A percentile compares a stretch with the other conserved stretches of the same genome.
phyloP scores from a whole-genome alignment of 2,329 filamentous ascomycete genomes.

The Epichloe glyceriae region DNA sequence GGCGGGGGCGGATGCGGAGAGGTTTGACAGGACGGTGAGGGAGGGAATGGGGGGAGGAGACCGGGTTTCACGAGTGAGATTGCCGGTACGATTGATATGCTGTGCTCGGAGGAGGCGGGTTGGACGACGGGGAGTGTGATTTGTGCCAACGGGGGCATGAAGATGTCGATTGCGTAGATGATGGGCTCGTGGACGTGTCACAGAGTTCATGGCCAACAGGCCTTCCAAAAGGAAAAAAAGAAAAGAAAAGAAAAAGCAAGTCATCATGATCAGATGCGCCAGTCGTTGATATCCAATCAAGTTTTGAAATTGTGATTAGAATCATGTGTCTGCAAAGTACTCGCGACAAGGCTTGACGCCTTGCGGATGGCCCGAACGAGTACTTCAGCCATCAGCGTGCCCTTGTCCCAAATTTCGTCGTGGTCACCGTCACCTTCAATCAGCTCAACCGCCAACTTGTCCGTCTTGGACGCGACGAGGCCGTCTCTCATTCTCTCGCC shows the following conservation, averaged over 20 bases:
- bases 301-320: not conserved
- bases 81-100: slow-evolving; percentile 57
- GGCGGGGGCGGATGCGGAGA: slow-evolving; percentile 18
- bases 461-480: not conserved
- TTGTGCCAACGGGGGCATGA: slow-evolving; percentile 51
- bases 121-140: slow-evolving; percentile 62
- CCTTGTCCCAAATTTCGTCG: slow-evolving; percentile 2
- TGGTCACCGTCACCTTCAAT: slow-evolving; percentile 1
- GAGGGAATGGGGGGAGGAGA: slow-evolving; percentile 21
- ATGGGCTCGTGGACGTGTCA: no score
- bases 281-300: not conserved
- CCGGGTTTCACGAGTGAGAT: slow-evolving; percentile 37
- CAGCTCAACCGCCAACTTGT: not conserved
- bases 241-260: no score
- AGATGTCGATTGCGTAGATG: slow-evolving; percentile 22
- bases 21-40: slow-evolving; percentile 21
- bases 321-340: not conserved
- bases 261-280: no score
- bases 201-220: no score
- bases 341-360: not conserved
- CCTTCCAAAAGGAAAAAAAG: no score
- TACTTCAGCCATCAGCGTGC: slow-evolving; percentile 1
- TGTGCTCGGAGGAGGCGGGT: slow-evolving; percentile 50
- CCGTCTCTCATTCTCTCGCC: slow-evolving; percentile 4
- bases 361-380: not conserved